Conservation (phyloP, 305 asterid genomes). For the Rubia peregrina region DNA sequence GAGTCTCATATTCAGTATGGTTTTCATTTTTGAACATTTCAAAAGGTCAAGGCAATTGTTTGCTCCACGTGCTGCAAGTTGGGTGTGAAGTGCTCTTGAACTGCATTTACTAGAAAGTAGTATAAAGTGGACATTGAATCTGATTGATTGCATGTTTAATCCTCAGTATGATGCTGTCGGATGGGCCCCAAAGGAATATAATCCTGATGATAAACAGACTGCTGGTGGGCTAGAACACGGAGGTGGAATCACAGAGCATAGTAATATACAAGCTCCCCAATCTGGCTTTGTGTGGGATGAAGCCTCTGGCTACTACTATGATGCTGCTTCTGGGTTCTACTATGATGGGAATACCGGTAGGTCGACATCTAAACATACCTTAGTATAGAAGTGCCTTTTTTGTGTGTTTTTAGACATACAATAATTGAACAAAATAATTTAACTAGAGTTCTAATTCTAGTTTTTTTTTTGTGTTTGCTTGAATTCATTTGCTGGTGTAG, state of each 20-base stretch:
- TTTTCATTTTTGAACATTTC: not conserved
- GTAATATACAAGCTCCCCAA: conserved; percentile 61
- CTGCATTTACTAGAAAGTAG: not conserved
- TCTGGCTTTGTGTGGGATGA: conserved; percentile 98
- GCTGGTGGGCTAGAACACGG: conserved; percentile 49
- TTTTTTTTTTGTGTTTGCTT: not conserved
- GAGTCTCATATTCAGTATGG: not conserved
- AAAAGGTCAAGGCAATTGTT: not conserved
- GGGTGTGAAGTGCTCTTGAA: not conserved
- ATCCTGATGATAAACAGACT: conserved; percentile 72
- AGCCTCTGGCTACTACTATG: conserved; percentile 97
- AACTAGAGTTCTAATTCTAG: not conserved
- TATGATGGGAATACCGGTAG: conserved; percentile 96
- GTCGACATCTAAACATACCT: conserved; percentile 7
- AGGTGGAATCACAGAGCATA: conserved; percentile 44
- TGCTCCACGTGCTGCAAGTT: not conserved
- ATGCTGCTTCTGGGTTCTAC: conserved; percentile 96
- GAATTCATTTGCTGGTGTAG: not conserved
- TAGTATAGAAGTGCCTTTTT: not conserved
- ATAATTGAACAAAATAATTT: no score
- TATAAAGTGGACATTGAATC: not conserved
- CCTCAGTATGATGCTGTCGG: conserved; percentile 92
- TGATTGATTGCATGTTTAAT: conserved; percentile 18
- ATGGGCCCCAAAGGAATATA: conserved; percentile 97
- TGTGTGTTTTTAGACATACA: not conserved